Evolutionary conservation across 306 rosid species (phyloP), one percentile per base, ranked within the genome.

Genomic region (Pyrus communis): DNA sequence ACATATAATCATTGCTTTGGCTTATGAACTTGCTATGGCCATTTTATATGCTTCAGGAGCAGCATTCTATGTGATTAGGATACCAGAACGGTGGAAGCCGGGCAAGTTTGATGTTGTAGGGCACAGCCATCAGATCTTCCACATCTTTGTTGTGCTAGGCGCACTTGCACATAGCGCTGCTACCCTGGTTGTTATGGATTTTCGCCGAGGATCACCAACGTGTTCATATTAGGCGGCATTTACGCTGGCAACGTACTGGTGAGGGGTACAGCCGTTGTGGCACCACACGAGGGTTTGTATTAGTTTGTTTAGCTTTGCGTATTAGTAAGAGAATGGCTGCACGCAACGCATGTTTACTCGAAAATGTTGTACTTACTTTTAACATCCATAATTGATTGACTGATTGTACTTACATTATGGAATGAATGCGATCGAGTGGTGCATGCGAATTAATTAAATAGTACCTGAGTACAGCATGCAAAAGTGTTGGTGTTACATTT

Each of bases 91-190:
- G 79, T 92, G 96, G 97, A 90, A 88, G 81, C 99, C 97, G 1
- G 99, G 97, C 70, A 85, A 88, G 21, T 95, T 95, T 6, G 97
- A 95, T 76, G 82, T 95, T 82, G 97, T 96, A 14, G 96, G 97
- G 21, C 99, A 95, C 57, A 95, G 97, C 86, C 99, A 95, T 77
- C 99, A 95, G 90, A 83, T 95, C 28, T 95, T 95, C 80, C 97
- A 95, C 64, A 82, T 87, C 46, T 89, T 95, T 76, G 97, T 92
- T 54, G 93, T 92, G 73, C 86, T 95, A 2, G 97, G 95, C 57
- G 98, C 97, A 0, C 90, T 95, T 69, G 85, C 91, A 13, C 99
- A 92, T 61, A 64, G 85, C 58, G 77, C 75, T 35, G 99, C 99
- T 15, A 92, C 97, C 0, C 81, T 90, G 9, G 82, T 81, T 18